A percentile compares a stretch with the other conserved stretches of the same genome.
Conservation (phyloP, 306 rosid species). For the Prinsepia uniflora region DNA sequence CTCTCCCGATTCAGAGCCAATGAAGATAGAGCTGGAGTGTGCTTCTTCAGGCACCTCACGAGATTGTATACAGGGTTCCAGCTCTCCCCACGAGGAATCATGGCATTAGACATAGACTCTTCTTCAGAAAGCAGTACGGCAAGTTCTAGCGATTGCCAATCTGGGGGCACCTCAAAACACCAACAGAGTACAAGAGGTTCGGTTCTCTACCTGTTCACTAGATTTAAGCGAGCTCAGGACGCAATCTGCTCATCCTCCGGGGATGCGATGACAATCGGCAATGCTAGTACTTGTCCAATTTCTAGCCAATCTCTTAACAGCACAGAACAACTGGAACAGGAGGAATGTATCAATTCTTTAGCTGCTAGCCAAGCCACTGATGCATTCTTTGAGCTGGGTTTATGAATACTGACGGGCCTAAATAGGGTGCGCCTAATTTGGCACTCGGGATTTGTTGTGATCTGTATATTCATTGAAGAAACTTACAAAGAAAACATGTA, state of each 20-base stretch:
- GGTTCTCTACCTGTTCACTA: constrained; percentile 50
- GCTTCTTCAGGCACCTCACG: constrained; percentile 21
- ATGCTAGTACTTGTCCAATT: constrained; percentile 28
- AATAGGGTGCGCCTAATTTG: background rate
- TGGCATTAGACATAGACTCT: constrained; percentile 41
- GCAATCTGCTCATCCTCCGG: constrained; percentile 12
- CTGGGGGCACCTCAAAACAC: constrained; percentile 19
- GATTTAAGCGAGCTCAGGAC: constrained; percentile 31
- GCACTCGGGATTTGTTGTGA: background rate
- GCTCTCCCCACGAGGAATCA: constrained; percentile 20
- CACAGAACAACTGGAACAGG: constrained; percentile 25
- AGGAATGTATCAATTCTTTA: constrained; percentile 26
- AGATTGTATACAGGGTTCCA: constrained; percentile 15
- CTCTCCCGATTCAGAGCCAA: constrained; percentile 33
- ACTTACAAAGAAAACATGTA: background rate
- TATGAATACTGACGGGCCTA: background rate
- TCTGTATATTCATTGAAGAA: background rate
- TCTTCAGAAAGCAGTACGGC: constrained; percentile 14
- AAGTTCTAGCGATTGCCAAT: constrained; percentile 14
- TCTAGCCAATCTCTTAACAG: constrained; percentile 19
- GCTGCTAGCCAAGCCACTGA: constrained; percentile 2
- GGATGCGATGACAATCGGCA: constrained; percentile 24
- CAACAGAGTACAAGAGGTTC: constrained; percentile 30
- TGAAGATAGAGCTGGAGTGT: constrained; percentile 23
- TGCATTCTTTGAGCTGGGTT: constrained; percentile 12